phyloP scores from a whole-genome alignment of 768 basidiomycete species.

The Mycena venus region DNA sequence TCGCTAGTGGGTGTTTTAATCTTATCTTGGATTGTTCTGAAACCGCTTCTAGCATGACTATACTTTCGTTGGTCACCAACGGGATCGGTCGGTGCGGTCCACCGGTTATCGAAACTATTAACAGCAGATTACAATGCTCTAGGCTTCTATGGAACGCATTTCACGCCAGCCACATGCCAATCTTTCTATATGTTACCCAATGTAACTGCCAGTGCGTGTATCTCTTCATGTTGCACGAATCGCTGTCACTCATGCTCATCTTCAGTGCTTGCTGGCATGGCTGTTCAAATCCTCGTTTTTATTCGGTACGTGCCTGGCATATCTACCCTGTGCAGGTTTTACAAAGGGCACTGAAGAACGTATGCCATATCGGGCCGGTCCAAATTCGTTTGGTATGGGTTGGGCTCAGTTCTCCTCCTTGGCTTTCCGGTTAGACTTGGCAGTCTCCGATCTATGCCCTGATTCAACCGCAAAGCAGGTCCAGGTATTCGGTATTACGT shows the following conservation, averaged over 20 bases:
- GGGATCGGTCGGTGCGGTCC: conserved; percentile 17
- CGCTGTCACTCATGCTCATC: neutral
- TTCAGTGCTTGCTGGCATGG: conserved; percentile 25
- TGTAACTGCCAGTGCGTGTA: conserved; percentile 19
- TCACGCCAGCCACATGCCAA: neutral
- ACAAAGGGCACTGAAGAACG: neutral
- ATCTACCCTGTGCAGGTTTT: neutral
- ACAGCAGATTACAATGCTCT: neutral
- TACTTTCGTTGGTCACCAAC: conserved; percentile 25
- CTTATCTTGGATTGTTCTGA: neutral
- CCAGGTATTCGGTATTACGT: conserved; percentile 22
- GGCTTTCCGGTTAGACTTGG: conserved; percentile 6
- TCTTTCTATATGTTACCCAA: conserved; percentile 25
- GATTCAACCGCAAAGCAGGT: conserved; percentile 1
- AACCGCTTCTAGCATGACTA: neutral
- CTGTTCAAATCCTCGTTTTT: conserved; percentile 19
- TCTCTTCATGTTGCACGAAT: neutral
- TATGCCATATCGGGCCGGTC: conserved; percentile 27
- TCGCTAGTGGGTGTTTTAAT: conserved; percentile 15
- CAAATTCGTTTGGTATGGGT: neutral
- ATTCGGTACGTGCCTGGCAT: conserved; percentile 7
- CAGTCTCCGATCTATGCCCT: neutral
- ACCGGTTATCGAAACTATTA: neutral
- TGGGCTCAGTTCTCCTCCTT: conserved; percentile 10
- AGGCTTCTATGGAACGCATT: conserved; percentile 15